These are phyloP conservation scores for Rhizopus arrhizus DNA, from an alignment of 371 early-diverging fungal genomes.

Conservation along the genomic window DNA sequence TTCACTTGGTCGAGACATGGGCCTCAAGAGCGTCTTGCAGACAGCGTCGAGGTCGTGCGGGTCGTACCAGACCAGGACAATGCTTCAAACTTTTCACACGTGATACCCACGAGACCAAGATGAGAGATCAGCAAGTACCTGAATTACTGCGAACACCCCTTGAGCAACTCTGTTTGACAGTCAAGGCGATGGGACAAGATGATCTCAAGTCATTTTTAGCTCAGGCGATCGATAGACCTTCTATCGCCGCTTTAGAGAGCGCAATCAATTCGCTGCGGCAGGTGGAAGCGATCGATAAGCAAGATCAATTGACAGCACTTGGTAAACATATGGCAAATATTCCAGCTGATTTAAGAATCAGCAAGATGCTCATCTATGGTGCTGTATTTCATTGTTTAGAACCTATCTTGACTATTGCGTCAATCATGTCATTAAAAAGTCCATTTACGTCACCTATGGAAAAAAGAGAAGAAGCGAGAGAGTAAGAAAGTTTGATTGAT, in stretches of 20 bases:
- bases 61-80: constrained; percentile 84
- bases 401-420: constrained; percentile 79
- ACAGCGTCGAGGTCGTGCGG: constrained; percentile 94
- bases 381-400: constrained; percentile 82
- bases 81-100: constrained; percentile 72
- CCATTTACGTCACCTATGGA: constrained; percentile 73
- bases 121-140: constrained; percentile 71
- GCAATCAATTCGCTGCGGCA: constrained; percentile 62
- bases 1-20: constrained; percentile 52
- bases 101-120: constrained; percentile 47
- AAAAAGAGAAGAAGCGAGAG: constrained; percentile 61
- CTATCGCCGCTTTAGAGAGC: constrained; percentile 57
- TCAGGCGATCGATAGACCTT: constrained; percentile 78
- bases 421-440: constrained; percentile 73
- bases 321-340: constrained; percentile 87
- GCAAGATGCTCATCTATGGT: constrained; percentile 86
- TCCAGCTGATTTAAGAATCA: constrained; percentile 88
- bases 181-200: constrained; percentile 73
- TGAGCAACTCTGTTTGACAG: constrained; percentile 78
- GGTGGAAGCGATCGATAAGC: constrained; percentile 61
- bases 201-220: constrained; percentile 63
- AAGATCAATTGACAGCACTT: constrained; percentile 73
- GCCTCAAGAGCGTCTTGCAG: constrained; percentile 81
- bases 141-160: constrained; percentile 83
- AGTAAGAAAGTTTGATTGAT: constrained; percentile 23